These are phyloP conservation scores for Epichloe bromicola DNA, from an alignment of 2,329 filamentous ascomycete genomes.

Conservation along the genomic window DNA sequence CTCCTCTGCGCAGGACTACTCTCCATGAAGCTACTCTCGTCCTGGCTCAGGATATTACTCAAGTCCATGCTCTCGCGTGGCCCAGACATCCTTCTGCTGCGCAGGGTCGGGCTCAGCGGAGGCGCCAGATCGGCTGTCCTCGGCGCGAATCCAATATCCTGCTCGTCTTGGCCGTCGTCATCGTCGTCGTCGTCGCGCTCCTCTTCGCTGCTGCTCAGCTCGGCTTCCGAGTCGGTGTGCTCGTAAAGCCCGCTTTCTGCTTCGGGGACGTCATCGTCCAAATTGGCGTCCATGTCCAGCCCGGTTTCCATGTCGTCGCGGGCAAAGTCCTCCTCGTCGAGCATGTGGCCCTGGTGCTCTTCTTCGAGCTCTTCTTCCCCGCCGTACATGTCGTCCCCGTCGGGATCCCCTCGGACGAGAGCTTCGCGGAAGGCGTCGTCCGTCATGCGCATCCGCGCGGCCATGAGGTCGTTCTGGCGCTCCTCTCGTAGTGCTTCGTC, in stretches of 20 bases:
- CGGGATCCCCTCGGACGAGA: conserved; percentile 36
- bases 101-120: conserved; percentile 26
- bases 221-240: conserved; percentile 64
- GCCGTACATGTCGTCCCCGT: conserved; percentile 37
- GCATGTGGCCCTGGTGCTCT: conserved; percentile 42
- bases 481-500: conserved; percentile 29
- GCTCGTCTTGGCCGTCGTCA: conserved; percentile 10
- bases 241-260: conserved; percentile 54
- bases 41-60: conserved; percentile 40
- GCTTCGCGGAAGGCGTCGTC: conserved; percentile 52
- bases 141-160: conserved; percentile 27
- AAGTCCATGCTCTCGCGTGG: conserved; percentile 40
- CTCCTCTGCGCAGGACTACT: conserved; percentile 32
- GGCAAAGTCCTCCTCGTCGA: conserved; percentile 49
- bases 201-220: conserved; percentile 38
- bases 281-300: conserved; percentile 49
- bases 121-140: conserved; percentile 20
- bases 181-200: conserved; percentile 8
- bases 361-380: conserved; percentile 42
- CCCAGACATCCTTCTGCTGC: conserved; percentile 13
- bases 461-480: conserved; percentile 35
- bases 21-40: conserved; percentile 43
- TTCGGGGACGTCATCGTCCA: conserved; percentile 60
- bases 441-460: conserved; percentile 37
- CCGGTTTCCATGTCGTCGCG: conserved; percentile 17